These are phyloP conservation scores for Paraphysoderma sedebokerense DNA, from an alignment of 371 early-diverging fungal genomes.

Conservation along the genomic window DNA sequence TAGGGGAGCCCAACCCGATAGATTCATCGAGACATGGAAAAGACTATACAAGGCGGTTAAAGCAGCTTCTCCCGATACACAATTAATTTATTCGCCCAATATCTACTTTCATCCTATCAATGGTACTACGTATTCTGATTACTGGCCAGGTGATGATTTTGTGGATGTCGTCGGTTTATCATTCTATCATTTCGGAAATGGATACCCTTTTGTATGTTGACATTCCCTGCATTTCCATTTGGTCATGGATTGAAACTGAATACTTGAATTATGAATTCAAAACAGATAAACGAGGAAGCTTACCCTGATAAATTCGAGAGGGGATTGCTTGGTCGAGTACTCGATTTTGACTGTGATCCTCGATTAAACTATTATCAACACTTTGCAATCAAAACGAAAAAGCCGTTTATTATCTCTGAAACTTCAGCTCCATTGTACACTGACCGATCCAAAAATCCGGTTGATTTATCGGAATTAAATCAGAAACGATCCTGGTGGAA, in stretches of 20 bases:
- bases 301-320: too few species aligned
- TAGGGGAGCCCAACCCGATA: not conserved
- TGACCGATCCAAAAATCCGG: not conserved
- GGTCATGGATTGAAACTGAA: not conserved
- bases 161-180: slow-evolving; percentile 28
- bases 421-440: slow-evolving; percentile 9
- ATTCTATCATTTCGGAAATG: slow-evolving; percentile 3
- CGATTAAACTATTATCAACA: slow-evolving; percentile 2
- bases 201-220: not conserved
- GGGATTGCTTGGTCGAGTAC: too few species aligned
- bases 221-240: not conserved
- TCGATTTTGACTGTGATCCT: too few species aligned
- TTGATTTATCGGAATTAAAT: slow-evolving; percentile 4
- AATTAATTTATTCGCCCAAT: too few species aligned
- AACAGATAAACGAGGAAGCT: too few species aligned
- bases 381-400: slow-evolving; percentile 4
- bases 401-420: slow-evolving; percentile 10
- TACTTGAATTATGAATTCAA: too few species aligned
- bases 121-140: slow-evolving; percentile 12
- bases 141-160: slow-evolving; percentile 20
- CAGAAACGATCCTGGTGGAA: slow-evolving; percentile 9
- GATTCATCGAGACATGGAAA: slow-evolving; percentile 9
- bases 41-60: slow-evolving; percentile 5
- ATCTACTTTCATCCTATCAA: too few species aligned
- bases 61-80: too few species aligned